A percentile compares a stretch with the other conserved stretches of the same genome.
phyloP scores from a whole-genome alignment of 2,329 filamentous ascomycete species.

The Stemphylium beticola region DNA sequence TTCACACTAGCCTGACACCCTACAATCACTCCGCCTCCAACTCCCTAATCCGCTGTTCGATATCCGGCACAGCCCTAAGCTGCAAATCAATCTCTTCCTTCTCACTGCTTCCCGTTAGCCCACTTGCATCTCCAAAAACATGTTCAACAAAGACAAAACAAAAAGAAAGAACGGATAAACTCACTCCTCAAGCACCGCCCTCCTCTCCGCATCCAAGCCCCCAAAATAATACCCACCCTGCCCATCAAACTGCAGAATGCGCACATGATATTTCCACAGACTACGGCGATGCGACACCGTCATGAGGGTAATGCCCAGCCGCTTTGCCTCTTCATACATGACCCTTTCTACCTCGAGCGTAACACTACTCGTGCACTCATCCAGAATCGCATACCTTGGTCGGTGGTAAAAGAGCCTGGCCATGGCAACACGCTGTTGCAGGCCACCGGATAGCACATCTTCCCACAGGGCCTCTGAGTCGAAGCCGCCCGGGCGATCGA shows the following conservation, averaged over 20 bases:
- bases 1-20: background rate
- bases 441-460: conserved; percentile 86
- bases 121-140: background rate
- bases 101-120: conserved; percentile 62
- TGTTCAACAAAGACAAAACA: background rate
- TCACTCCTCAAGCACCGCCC: conserved; percentile 84
- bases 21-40: conserved; percentile 56
- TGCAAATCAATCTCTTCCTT: conserved; percentile 91
- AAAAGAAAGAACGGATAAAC: conserved; percentile 27
- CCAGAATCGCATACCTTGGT: conserved; percentile 91
- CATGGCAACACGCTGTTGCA: conserved; percentile 97
- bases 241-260: conserved; percentile 95
- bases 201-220: conserved; percentile 81
- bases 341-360: conserved; percentile 91
- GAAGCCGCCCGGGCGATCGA: conserved; percentile 82
- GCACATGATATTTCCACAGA: conserved; percentile 94
- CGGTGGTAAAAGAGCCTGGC: conserved; percentile 92
- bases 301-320: conserved; percentile 91
- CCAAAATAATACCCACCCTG: conserved; percentile 93
- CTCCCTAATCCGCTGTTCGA: conserved; percentile 84
- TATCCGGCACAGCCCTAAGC: conserved; percentile 83
- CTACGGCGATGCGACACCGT: conserved; percentile 91
- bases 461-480: conserved; percentile 97
- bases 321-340: conserved; percentile 98
- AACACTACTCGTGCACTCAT: conserved; percentile 96